These are phyloP conservation scores for Trichomonascaceae sp. DNA, from an alignment of 1,139 yeast genomes.

Conservation along the genomic window DNA sequence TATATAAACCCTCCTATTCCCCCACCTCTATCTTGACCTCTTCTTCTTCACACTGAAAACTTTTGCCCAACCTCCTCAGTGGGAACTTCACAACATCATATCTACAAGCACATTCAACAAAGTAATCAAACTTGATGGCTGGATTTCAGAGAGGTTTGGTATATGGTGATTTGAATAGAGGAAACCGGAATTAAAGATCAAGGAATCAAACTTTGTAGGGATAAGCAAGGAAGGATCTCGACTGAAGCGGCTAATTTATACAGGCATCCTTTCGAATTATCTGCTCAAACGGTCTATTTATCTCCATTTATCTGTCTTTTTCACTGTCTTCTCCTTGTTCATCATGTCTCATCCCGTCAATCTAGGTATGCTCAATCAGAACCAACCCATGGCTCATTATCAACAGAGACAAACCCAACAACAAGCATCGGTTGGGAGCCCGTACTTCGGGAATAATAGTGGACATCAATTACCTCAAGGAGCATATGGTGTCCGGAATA, in stretches of 20 bases:
- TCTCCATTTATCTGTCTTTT: background rate
- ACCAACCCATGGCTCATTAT: slow-evolving; percentile 7
- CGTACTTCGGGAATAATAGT: slow-evolving; percentile 3
- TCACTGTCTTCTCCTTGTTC: no score
- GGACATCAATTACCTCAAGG: slow-evolving; percentile 1
- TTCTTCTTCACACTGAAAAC: no score
- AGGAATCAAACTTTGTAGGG: background rate
- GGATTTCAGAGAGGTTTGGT: background rate
- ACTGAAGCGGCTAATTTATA: no score
- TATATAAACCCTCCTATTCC: no score
- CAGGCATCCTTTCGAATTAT: no score
- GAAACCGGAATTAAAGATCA: background rate
- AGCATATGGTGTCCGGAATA: slow-evolving; percentile 1
- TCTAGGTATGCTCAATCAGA: slow-evolving; percentile 8
- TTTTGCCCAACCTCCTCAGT: no score
- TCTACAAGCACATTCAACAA: background rate
- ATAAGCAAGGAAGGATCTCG: background rate
- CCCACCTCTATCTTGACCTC: no score
- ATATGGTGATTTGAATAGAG: background rate
- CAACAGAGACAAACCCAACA: slow-evolving; percentile 7
- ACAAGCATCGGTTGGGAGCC: slow-evolving; percentile 6
- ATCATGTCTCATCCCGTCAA: slow-evolving; percentile 2
- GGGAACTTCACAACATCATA: no score
- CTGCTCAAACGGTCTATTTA: background rate
- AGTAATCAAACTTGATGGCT: background rate